These are phyloP conservation scores for Hypoxylon sp. DNA, from an alignment of 2,329 filamentous ascomycete genomes.

Conservation along the genomic window DNA sequence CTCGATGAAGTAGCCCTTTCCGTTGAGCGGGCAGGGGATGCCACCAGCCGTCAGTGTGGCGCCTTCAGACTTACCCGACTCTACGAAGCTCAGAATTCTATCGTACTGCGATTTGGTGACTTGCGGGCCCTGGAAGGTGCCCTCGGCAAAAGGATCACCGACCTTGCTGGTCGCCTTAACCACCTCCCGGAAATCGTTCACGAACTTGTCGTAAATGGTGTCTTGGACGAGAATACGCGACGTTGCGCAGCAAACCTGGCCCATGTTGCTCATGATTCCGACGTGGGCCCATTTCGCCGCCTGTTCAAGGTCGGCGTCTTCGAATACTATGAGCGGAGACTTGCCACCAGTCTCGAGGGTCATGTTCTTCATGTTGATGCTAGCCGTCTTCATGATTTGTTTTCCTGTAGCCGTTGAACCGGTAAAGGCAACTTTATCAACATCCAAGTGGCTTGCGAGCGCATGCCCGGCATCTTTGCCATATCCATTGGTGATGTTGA, in stretches of 20 bases:
- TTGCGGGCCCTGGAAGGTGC: conserved; percentile 80
- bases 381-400: conserved; percentile 80
- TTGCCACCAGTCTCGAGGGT: conserved; percentile 77
- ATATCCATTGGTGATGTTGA: conserved; percentile 80
- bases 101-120: conserved; percentile 78
- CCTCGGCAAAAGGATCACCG: conserved; percentile 76
- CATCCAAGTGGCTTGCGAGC: conserved; percentile 72
- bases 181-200: conserved; percentile 69
- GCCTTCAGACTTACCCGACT: conserved; percentile 76
- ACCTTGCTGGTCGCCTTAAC: conserved; percentile 71
- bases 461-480: conserved; percentile 76
- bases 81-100: conserved; percentile 75
- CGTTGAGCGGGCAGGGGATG: conserved; percentile 51
- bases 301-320: conserved; percentile 74
- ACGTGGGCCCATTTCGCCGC: conserved; percentile 69
- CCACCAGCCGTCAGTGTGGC: conserved; percentile 75
- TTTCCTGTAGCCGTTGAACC: conserved; percentile 79
- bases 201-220: conserved; percentile 70
- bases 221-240: conserved; percentile 74
- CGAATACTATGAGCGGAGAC: conserved; percentile 72
- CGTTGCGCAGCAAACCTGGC: conserved; percentile 74
- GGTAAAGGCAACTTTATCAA: conserved; percentile 85
- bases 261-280: conserved; percentile 70
- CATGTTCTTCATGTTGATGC: conserved; percentile 73
- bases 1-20: conserved; percentile 60